phyloP scores from a whole-genome alignment of 257 asterid genomes.

The Solanum clarkiae region DNA sequence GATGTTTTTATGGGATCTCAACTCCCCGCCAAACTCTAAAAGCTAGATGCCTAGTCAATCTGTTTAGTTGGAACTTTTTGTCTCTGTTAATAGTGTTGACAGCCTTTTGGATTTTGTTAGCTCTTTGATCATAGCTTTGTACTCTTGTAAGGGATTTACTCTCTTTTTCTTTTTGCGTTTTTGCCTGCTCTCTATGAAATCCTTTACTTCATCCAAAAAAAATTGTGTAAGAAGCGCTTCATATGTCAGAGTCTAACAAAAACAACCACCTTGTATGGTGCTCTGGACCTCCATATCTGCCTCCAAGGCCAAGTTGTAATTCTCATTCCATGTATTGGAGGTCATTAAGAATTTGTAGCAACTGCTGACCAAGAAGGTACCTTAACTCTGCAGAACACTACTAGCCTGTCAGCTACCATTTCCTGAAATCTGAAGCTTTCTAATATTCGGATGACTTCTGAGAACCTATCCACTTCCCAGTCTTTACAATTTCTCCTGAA shows the following conservation, averaged over 20 bases:
- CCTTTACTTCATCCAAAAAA: no score
- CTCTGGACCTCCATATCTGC: background rate
- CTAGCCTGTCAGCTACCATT: background rate
- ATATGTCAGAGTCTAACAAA: background rate
- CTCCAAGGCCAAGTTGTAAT: background rate
- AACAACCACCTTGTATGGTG: background rate
- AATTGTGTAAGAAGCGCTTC: background rate
- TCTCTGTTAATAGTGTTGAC: no score
- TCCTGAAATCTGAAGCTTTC: background rate
- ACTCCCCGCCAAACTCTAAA: no score
- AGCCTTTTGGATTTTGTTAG: no score
- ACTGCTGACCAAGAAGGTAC: background rate
- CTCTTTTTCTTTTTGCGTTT: no score
- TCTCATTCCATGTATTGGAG: background rate
- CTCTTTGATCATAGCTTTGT: no score
- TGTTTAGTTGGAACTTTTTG: no score
- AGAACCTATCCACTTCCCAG: background rate
- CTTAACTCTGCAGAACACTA: background rate
- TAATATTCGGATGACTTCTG: background rate
- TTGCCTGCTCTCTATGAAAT: no score
- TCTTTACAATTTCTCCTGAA: background rate
- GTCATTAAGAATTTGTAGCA: background rate
- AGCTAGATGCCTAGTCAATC: no score
- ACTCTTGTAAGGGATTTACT: no score
- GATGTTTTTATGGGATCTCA: no score